These are phyloP conservation scores for Botryotinia calthae DNA, from an alignment of 2,329 filamentous ascomycete species.

Conservation along the genomic window DNA sequence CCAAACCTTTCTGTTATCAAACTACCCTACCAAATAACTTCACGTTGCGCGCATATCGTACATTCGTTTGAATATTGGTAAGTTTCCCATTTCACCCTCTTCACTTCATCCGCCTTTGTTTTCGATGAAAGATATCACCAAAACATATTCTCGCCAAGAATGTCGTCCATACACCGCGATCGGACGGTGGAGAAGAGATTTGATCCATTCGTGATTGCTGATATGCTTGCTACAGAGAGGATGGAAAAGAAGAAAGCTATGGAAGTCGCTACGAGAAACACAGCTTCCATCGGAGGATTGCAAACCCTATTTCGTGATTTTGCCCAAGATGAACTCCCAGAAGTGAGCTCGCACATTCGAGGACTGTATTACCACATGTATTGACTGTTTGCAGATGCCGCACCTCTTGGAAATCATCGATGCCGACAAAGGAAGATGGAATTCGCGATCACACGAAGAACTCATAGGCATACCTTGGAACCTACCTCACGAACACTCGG, in stretches of 20 bases:
- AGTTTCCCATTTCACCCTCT: neutral
- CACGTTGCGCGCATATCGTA: constrained; percentile 9
- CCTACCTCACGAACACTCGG: constrained; percentile 35
- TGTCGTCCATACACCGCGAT: constrained; percentile 7
- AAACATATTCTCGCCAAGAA: neutral
- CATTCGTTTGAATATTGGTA: neutral
- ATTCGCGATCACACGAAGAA: constrained; percentile 22
- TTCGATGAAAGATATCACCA: neutral
- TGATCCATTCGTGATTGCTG: constrained; percentile 3
- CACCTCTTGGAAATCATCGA: constrained; percentile 18
- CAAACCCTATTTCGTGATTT: constrained; percentile 7
- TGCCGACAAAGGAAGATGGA: constrained; percentile 1
- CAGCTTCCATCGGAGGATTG: constrained; percentile 9
- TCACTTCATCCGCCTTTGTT: neutral
- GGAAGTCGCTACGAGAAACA: neutral
- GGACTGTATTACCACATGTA: neutral
- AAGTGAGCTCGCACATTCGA: constrained; percentile 14
- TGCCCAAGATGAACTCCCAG: constrained; percentile 16
- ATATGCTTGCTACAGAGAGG: neutral
- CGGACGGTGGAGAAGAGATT: neutral
- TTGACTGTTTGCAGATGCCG: constrained; percentile 13
- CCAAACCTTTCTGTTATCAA: constrained; percentile 1
- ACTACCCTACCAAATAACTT: neutral
- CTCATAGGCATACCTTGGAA: constrained; percentile 27
- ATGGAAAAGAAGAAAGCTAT: constrained; percentile 16